Base-by-base conservation (phyloP, 805 yeast species). In the Cyberlindnera petersonii region DNA sequence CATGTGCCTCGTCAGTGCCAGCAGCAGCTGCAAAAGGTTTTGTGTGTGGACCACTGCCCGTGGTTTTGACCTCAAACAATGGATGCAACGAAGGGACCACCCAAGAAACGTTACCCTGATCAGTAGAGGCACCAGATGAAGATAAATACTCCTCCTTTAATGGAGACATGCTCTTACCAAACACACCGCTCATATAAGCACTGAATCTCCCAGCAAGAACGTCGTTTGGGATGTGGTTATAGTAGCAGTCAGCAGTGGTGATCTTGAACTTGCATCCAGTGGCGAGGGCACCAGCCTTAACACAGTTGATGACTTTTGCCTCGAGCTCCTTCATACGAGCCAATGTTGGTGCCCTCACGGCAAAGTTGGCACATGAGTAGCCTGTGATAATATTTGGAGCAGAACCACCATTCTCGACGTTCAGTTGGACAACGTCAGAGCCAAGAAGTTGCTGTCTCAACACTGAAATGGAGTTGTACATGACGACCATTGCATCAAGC, bases 81-180 rank as follows among this genome's bases (percentile, higher is more conserved):
- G 46, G 38, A n/a, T 37, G 42, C 10, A 42, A 10, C n/a, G 42
- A 34, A 4, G 46, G 46, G 4, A 42, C 16, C 1, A 10, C 26
- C 41, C 41, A 42, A 7, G 46, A 42, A 16, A 38, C 28, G 18
- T 42, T 37, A 5, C 42, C 46, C n/a, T 42, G 46, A 26, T 38
- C 42, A 6, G 42, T 38, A 9, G 46, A 42, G 5, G 37, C 46
- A 2, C 40, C 46, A 20, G 24, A 14, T 4, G n/a, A 9, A 2
- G 24, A 28, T 14, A 29, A 29, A 9, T 20, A 11, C 6, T 32
- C 36, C 13, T 35, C 42, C 15, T 21, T 32, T 20, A 35, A n/a
- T 4, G 28, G 15, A 18, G 10, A 17, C 13, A 31, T n/a, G 15
- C 26, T 15, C 5, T 22, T 19, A 13, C 35, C 41, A 10, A 35